phyloP scores from a whole-genome alignment of 495 filamentous ascomycete species.

The Xylaria venustula region DNA sequence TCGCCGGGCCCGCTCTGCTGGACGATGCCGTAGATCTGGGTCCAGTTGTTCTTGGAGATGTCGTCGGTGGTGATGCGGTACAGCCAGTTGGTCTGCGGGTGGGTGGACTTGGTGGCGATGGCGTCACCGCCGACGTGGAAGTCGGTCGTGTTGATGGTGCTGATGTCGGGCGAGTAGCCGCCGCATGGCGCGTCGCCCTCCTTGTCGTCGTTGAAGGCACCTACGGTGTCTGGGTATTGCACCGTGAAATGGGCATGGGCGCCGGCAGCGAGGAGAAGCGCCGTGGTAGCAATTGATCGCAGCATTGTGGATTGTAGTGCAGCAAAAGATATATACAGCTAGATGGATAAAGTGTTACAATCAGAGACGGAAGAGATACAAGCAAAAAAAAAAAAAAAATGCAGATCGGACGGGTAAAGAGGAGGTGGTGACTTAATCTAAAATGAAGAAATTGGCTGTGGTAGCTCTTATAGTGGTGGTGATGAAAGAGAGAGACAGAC shows the following conservation, averaged over 20 bases:
- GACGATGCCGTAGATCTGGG: constrained; percentile 44
- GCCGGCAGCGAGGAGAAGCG: constrained; percentile 30
- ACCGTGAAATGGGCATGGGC: constrained; percentile 48
- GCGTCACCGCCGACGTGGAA: constrained; percentile 53
- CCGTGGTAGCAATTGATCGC: constrained; percentile 8
- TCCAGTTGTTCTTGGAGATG: constrained; percentile 46
- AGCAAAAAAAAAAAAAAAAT: neutral
- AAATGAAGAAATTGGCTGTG: neutral
- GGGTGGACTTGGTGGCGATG: constrained; percentile 37
- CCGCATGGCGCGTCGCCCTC: constrained; percentile 47
- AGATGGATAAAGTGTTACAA: neutral
- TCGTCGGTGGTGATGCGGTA: constrained; percentile 50
- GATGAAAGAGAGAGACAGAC: neutral
- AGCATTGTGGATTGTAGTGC: constrained; percentile 13
- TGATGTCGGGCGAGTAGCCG: constrained; percentile 39
- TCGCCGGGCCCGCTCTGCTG: constrained; percentile 44
- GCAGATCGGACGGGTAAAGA: neutral
- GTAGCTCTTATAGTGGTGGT: neutral
- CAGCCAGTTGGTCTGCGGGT: constrained; percentile 47
- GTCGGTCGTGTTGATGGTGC: constrained; percentile 34
- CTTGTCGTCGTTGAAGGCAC: constrained; percentile 43
- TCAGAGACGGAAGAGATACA: too few relatives aligned
- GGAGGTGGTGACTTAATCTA: constrained; percentile 7
- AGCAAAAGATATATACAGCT: neutral
- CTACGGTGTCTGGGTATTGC: constrained; percentile 41